Base-by-base conservation (phyloP, 768 basidiomycete species). In the Amylocystis lapponica region DNA sequence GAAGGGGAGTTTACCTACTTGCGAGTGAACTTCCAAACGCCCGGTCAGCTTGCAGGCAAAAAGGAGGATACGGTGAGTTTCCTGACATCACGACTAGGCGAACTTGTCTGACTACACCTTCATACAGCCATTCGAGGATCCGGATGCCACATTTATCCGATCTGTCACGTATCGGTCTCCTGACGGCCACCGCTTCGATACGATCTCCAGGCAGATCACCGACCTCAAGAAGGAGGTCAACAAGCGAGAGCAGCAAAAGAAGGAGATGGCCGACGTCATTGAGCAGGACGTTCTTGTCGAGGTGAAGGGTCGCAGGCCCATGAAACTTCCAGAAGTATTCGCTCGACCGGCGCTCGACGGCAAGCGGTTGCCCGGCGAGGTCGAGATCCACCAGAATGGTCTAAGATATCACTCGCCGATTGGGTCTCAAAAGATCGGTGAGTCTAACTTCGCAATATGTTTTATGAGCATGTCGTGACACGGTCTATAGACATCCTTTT, bases 331-430 rank as follows among this genome's bases (percentile, higher is more conserved):
- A 4, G 93, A 97, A 60, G 90, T 94, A 1, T 94, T 94, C 58
- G 81, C 96, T 37, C 79, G 94, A 13, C 96, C 96, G 20, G 88
- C 92, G 5, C 74, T 93, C 23, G 96, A 99, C 55, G 93, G 92
- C 19, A 99, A 97, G 66, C 79, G 93, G 21, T 70, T 94, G 12
- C 87, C 94, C 4, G 96, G 96, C n/a, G 95, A 97, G 61, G 87
- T 98, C 17, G 96, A 99, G 59, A 91, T 99, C 27, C 96, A 99
- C 60, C 84, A 91, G 62, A 99, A 97, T 57, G 96, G 96, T 71
- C 75, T 98, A 43, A 78, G 95, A 27, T 98, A 97, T 63, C 79
- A 85, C 51, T 91, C 89, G 16, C 83, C 83, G 2, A 76, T 85
- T 58, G 86, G 89, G 30, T 81, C 84, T 1, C 92, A 94, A 66